Percentiles rank a stretch among this genome's conserved stretches.
These are phyloP conservation scores for Vanilla planifolia DNA, from an alignment of 106 monocot species.

Conservation along the genomic window DNA sequence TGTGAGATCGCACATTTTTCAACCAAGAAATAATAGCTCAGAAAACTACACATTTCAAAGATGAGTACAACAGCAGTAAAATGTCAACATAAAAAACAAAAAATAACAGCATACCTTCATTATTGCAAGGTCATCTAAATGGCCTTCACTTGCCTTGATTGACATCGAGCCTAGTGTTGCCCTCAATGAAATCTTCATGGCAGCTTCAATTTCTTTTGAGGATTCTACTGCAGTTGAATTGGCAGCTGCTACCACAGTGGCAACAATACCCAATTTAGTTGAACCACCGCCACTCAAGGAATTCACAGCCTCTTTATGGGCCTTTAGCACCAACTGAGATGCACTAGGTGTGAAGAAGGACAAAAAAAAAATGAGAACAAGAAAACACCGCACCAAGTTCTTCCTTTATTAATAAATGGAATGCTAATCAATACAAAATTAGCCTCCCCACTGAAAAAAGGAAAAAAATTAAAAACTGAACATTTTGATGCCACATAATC, in stretches of 20 bases:
- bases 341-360: conserved; percentile 49
- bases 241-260: conserved; percentile 89
- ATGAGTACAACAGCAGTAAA: background rate
- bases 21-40: background rate
- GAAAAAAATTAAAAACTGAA: background rate
- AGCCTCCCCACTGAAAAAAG: background rate
- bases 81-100: conserved; percentile 8
- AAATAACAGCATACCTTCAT: conserved; percentile 65
- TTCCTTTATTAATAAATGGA: background rate
- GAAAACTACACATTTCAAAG: too few relatives aligned
- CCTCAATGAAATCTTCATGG: conserved; percentile 86
- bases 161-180: conserved; percentile 57
- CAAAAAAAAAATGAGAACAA: background rate
- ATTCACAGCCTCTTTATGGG: conserved; percentile 98
- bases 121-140: conserved; percentile 62
- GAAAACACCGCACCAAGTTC: background rate
- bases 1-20: background rate
- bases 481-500: background rate
- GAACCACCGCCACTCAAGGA: conserved; percentile 80
- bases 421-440: background rate
- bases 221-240: conserved; percentile 87
- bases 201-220: conserved; percentile 86
- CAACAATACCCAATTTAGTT: conserved; percentile 80
- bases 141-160: conserved; percentile 43
- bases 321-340: conserved; percentile 80